A percentile compares a stretch with the other conserved stretches of the same genome.
These are phyloP conservation scores for Geranium brycei DNA, from an alignment of 345 rosid species.

Conservation along the genomic window DNA sequence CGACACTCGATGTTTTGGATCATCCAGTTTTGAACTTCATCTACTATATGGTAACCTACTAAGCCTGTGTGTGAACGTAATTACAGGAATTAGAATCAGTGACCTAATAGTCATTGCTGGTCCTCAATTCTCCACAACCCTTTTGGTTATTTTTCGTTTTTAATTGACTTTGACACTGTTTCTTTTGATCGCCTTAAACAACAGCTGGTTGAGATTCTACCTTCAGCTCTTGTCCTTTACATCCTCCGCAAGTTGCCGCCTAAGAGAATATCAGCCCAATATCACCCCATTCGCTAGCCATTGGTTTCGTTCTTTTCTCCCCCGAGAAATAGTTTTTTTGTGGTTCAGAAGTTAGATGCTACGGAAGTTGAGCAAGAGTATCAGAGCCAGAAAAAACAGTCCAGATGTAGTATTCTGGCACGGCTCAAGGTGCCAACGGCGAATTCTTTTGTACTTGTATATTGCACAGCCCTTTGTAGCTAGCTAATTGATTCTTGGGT, in stretches of 20 bases:
- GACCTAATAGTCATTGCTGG: too few relatives aligned
- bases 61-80: neutral
- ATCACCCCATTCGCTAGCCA: conserved; percentile 70
- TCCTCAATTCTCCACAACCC: neutral
- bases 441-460: conserved; percentile 15
- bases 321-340: conserved; percentile 4
- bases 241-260: conserved; percentile 91
- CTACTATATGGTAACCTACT: conserved; percentile 60
- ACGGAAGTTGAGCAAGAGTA: conserved; percentile 8
- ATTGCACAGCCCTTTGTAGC: conserved; percentile 11
- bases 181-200: conserved; percentile 11
- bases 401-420: conserved; percentile 15
- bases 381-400: conserved; percentile 13
- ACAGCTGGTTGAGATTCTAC: conserved; percentile 91
- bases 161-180: neutral
- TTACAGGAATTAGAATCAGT: too few relatives aligned
- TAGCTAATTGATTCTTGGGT: conserved; percentile 4
- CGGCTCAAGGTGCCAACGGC: conserved; percentile 16
- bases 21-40: conserved; percentile 89
- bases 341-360: conserved; percentile 9
- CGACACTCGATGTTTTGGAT: conserved; percentile 75
- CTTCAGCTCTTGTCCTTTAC: conserved; percentile 83
- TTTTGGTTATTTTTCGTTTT: neutral
- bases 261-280: conserved; percentile 81
- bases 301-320: conserved; percentile 6